Evolutionary conservation across 1,139 yeast species (phyloP), one percentile per base, ranked within the genome.

Genomic region (Blastobotrys persicus): DNA sequence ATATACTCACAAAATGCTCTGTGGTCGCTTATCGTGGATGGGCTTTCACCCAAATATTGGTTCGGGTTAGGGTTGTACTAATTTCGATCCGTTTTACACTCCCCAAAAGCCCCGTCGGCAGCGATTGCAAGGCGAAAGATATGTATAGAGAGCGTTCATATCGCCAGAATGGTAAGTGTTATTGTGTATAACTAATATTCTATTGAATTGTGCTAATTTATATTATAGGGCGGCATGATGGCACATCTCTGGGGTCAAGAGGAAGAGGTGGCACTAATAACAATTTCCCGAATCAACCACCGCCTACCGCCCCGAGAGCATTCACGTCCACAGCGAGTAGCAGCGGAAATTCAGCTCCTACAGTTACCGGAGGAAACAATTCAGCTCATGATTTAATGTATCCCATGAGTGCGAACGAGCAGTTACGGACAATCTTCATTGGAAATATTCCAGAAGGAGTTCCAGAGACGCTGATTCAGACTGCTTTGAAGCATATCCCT

Each of bases 401-500:
- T 39, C 58, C 60, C 12, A 53, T 57, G 52, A 53, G 64, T 14
- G 47, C 53, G 9, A 67, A 66, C 19, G 65, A 65, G 40, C 65
- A 63, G 49, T 53, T 61, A 28, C 56, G 64, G 28, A 65, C 69
- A 7, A 47, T 67, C n/a, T 67, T 57, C 49, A 46, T 68, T 7
- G 62, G 63, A 5, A 55, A 55, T 9, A 50, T 66, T n/a, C 70
- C 71, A 2, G 55, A 52, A 6, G 61, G 53, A 16, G 47, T 67
- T 42, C 65, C 67, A 28, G 69, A 64, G 37, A 49, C 53, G 12
- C 57, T 61, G 43, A 52, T 66, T 23, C 59, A 53, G 32, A 49
- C 55, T 26, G 53, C 61, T 1, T 46, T 67, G 13, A 49, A 54
- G 33, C 48, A 52, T 23, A 55, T 62, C 11, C 63, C 66, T 2